Evolutionary conservation across 306 rosid genomes (phyloP), one percentile per base, ranked within the genome.

Genomic region (Quercus gilva): DNA sequence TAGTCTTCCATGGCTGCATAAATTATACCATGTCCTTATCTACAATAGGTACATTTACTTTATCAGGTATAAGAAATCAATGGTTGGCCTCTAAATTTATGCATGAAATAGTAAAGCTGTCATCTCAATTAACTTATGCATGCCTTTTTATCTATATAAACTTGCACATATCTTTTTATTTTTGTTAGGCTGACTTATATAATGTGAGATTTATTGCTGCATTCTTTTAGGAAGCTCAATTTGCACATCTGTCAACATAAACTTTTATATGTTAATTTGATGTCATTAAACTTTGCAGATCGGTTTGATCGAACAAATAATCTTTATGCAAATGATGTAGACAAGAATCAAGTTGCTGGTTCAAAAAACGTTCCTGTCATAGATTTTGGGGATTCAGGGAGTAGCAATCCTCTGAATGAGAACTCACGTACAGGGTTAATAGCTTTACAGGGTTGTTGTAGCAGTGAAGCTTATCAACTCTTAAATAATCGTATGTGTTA

Each of bases 371-470:
- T 76, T 64, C 83, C 82, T 53, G 73, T 77, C 67, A 73, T 79
- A 64, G 90, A 89, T 86, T 88, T 73, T 41, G 86, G 88, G 73
- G 93, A 91, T 83, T 81, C 84, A 74, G 84, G 81, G 64, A 72
- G 84, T 86, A 78, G 76, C 78, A 85, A 77, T 88, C 81, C 75
- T 89, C 77, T 82, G 65, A 81, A 85, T 72, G 91, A 85, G 73
- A 88, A 83, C 69, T 80, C 81, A 52, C 78, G 76, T 82, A 75
- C 87, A 69, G 75, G 86, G 55, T 73, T 83, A 26, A 26, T 91
- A 73, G 83, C 92, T 60, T 53, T 91, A 76, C 85, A 89, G 70
- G 94, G 97, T 33, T 91, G 97, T 74, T 80, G 87, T 80, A 51
- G 31, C 78, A 83, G 97, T 76, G 85, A 83, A 65, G 96, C 96